Conservation (phyloP, 2,329 filamentous ascomycete species). For the Mariannaea elegans region DNA sequence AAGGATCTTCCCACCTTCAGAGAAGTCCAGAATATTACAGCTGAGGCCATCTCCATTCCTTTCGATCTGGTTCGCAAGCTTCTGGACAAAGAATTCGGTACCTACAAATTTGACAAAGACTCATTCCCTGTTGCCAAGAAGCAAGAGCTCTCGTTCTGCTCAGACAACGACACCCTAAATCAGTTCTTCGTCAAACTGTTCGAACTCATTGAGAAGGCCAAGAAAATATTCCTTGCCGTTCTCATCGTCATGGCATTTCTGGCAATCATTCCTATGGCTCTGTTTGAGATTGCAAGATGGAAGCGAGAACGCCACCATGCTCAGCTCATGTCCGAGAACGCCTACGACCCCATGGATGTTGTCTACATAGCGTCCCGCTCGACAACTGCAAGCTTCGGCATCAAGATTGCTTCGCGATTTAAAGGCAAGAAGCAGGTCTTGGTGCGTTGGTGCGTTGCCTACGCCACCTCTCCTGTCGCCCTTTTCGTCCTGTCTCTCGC, state of each 20-base stretch:
- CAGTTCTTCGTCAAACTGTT: conserved; percentile 83
- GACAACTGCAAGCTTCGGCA: conserved; percentile 75
- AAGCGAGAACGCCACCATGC: conserved; percentile 75
- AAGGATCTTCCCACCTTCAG: conserved; percentile 82
- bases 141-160: conserved; percentile 86
- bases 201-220: conserved; percentile 71
- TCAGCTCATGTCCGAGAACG: conserved; percentile 69
- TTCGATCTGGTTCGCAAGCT: conserved; percentile 81
- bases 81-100: conserved; percentile 75
- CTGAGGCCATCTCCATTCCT: conserved; percentile 76
- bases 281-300: conserved; percentile 81
- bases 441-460: conserved; percentile 84
- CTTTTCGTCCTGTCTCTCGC: conserved; percentile 88
- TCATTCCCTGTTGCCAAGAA: conserved; percentile 87
- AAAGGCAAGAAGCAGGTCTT: conserved; percentile 74
- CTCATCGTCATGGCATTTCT: conserved; percentile 76
- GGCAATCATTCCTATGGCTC: conserved; percentile 82
- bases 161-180: conserved; percentile 81
- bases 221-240: conserved; percentile 79
- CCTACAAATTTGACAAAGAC: conserved; percentile 80
- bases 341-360: conserved; percentile 84
- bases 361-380: conserved; percentile 89
- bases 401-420: conserved; percentile 74
- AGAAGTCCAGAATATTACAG: conserved; percentile 83
- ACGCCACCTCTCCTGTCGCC: conserved; percentile 84